phyloP scores from a whole-genome alignment of 2,329 filamentous ascomycete species.

The Aspergillus candidus region DNA sequence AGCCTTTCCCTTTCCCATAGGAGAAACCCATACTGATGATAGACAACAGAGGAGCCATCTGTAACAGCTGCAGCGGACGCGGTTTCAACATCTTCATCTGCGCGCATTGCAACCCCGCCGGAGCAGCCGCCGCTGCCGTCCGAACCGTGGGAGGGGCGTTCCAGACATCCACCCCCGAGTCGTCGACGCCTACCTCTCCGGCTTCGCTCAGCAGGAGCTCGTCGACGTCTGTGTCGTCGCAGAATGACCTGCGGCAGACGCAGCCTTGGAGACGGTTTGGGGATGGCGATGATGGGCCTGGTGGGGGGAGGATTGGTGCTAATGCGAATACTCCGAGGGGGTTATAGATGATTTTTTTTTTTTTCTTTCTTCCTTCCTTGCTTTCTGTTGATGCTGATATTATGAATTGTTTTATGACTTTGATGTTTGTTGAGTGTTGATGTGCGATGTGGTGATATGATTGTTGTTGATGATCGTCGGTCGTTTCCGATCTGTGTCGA shows the following conservation, averaged over 20 bases:
- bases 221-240: constrained; percentile 21
- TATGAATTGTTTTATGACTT: too few species aligned
- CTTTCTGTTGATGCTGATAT: too few species aligned
- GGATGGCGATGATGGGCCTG: constrained; percentile 12
- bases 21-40: background rate
- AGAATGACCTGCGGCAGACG: constrained; percentile 7
- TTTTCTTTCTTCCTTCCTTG: too few species aligned
- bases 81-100: constrained; percentile 30
- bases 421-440: too few species aligned
- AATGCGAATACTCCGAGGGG: constrained; percentile 15
- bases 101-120: constrained; percentile 24
- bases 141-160: constrained; percentile 1
- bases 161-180: constrained; percentile 9
- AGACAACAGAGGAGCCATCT: constrained; percentile 18
- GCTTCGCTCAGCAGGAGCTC: constrained; percentile 24
- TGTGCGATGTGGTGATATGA: background rate
- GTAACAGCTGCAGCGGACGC: constrained; percentile 23
- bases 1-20: background rate
- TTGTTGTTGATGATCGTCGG: too few species aligned
- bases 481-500: too few species aligned
- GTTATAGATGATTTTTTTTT: constrained; percentile 4
- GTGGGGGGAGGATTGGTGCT: constrained; percentile 17
- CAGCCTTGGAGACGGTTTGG: constrained; percentile 11
- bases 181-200: constrained; percentile 15
- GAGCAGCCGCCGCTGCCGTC: constrained; percentile 10